Evolutionary conservation across 2,329 filamentous ascomycete species (phyloP).

Genomic region (Clonostachys sp.): DNA sequence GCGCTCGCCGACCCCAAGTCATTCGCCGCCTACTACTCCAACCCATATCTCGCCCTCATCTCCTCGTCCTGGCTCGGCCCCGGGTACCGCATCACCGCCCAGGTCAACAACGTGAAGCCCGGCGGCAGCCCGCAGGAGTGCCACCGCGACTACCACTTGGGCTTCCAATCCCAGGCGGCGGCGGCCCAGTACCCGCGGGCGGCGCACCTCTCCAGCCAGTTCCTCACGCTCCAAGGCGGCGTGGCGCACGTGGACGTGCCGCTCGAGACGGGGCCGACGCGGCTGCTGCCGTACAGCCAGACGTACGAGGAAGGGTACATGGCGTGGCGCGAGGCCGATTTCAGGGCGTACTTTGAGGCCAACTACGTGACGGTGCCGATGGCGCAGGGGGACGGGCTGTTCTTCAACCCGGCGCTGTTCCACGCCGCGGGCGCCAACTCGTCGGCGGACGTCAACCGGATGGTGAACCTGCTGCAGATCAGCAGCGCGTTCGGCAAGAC

Average conservation of each 20-base stretch:
- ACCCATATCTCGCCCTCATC: constrained; percentile 50
- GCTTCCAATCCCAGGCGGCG: constrained; percentile 48
- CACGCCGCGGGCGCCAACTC: constrained; percentile 58
- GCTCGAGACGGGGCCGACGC: constrained; percentile 51
- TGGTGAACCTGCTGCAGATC: constrained; percentile 59
- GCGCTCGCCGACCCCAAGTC: constrained; percentile 42
- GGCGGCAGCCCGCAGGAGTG: constrained; percentile 51
- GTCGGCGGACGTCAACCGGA: constrained; percentile 39
- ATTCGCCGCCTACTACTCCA: constrained; percentile 55
- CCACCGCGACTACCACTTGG: constrained; percentile 62
- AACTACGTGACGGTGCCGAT: constrained; percentile 49
- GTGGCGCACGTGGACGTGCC: constrained; percentile 61
- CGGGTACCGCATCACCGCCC: constrained; percentile 53
- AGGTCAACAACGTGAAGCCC: constrained; percentile 59
- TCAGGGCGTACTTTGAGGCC: constrained; percentile 47
- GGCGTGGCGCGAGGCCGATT: constrained; percentile 47
- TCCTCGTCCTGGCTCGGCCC: constrained; percentile 55
- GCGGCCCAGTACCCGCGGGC: constrained; percentile 43
- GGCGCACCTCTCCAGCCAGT: constrained; percentile 49
- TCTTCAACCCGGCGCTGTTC: constrained; percentile 60
- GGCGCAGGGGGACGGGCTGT: constrained; percentile 52
- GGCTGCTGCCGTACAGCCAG: constrained; percentile 58
- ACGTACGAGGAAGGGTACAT: constrained; percentile 51
- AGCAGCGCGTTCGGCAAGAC: constrained; percentile 58
- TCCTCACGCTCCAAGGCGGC: constrained; percentile 58